Evolutionary conservation across 1,284 basidiomycete genomes (phyloP), one percentile per base, ranked within the genome.

Genomic region (Cryptococcus sp.): DNA sequence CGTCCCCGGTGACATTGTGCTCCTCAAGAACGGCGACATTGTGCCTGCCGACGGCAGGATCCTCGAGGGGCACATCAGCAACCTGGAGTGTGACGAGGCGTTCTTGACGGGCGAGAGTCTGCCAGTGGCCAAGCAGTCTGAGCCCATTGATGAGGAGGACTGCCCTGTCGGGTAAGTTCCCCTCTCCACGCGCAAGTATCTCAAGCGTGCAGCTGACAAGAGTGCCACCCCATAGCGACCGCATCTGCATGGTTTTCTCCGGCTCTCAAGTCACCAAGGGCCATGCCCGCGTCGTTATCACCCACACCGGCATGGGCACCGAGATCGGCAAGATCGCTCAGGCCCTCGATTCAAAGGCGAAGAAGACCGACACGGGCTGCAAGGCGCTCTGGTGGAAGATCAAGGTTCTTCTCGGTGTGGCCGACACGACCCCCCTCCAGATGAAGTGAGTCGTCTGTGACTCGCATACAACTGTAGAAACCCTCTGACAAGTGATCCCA

Each of bases 231-330:
- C 44, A 9, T 38, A 68, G 68, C 47, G 73, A 75, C 59, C 73
- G 74, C 16, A 52, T 75, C 46, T 70, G 62, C 33, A 69, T 75
- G 71, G 71, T 80, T 35, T 84, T 81, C 72, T 81, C 84, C 6
- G 84, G 83, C 4, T 83, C 83, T 11, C 79, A 82, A 50, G 82
- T 87, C 21, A 84, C 84, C 55, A 86, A 86, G 72, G 86, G 86
- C 46, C 80, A 85, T 45, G 85, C 81, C 1, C 79, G 79, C 6
- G 83, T 82, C 42, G 77, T 87, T 40, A 82, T 84, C 53, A 79
- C 83, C 53, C 79, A 78, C 3, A 87, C 83, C 9, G 85, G 82
- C 4, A 87, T 87, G 86, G 77, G 77, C 58, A 87, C 85, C 16
- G 83, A 84, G 75, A 81, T 87, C 46, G 84, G 84, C 18, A 80